A percentile compares a stretch with the other conserved stretches of the same genome.
These are phyloP conservation scores for Corylus heterophylla DNA, from an alignment of 306 rosid species.

Conservation along the genomic window DNA sequence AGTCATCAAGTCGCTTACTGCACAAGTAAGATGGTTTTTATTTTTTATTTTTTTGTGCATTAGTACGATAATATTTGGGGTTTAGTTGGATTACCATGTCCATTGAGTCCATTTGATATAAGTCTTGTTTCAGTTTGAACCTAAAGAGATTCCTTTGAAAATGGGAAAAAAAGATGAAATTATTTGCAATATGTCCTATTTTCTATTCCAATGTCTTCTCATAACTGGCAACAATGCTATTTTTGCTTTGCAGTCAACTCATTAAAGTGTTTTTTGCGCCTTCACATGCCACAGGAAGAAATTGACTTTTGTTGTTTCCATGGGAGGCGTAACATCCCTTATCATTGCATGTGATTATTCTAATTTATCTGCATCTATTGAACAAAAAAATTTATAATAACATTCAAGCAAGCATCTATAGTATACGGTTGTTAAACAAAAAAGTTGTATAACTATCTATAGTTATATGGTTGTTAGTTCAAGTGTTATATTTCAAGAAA, in stretches of 20 bases:
- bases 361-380: not conserved
- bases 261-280: not conserved
- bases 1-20: constrained; percentile 96
- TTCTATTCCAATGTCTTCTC: not conserved
- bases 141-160: not conserved
- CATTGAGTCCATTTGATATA: not conserved
- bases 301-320: not conserved
- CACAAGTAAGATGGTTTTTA: constrained; percentile 64
- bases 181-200: not conserved
- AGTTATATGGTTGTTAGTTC: not conserved
- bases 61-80: not conserved
- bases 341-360: not conserved
- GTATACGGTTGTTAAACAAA: no score
- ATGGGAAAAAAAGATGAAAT: not conserved
- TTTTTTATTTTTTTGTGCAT: not conserved
- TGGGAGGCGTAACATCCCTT: not conserved
- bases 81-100: constrained; percentile 1
- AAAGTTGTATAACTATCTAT: not conserved
- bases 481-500: not conserved
- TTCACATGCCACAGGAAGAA: not conserved
- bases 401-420: not conserved
- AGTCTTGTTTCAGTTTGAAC: not conserved
- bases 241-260: not conserved
- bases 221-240: not conserved
- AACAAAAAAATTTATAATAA: not conserved